A percentile compares a stretch with the other conserved stretches of the same genome.
phyloP scores from a whole-genome alignment of 306 rosid species.

The Castanea sativa region DNA sequence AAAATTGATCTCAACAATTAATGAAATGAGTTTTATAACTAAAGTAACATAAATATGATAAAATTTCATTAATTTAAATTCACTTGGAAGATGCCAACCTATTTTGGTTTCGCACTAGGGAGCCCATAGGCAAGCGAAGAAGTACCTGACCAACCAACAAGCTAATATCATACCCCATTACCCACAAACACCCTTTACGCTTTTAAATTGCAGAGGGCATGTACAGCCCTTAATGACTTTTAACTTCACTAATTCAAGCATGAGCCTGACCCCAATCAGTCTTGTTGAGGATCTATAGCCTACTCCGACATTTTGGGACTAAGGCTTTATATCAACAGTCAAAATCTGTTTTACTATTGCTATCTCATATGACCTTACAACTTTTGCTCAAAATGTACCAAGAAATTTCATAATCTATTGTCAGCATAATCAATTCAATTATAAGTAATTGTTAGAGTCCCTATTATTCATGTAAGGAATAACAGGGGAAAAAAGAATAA shows the following conservation, averaged over 20 bases:
- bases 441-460: too few species aligned
- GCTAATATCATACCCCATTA: too few species aligned
- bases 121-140: neutral
- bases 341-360: too few species aligned
- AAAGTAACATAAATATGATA: too few species aligned
- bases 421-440: too few species aligned
- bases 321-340: too few species aligned
- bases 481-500: too few species aligned
- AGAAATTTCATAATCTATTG: neutral
- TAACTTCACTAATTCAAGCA: neutral
- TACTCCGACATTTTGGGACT: conserved; percentile 25
- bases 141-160: neutral
- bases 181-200: neutral
- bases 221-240: neutral
- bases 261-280: too few species aligned
- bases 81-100: neutral
- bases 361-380: neutral
- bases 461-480: too few species aligned
- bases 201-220: neutral
- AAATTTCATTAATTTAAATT: neutral
- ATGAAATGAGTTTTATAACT: too few species aligned
- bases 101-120: neutral
- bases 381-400: neutral
- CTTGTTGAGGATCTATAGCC: neutral
- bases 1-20: neutral